Evolutionary conservation across 345 rosid genomes (phyloP).

Genomic region (Euphorbia lathyris): DNA sequence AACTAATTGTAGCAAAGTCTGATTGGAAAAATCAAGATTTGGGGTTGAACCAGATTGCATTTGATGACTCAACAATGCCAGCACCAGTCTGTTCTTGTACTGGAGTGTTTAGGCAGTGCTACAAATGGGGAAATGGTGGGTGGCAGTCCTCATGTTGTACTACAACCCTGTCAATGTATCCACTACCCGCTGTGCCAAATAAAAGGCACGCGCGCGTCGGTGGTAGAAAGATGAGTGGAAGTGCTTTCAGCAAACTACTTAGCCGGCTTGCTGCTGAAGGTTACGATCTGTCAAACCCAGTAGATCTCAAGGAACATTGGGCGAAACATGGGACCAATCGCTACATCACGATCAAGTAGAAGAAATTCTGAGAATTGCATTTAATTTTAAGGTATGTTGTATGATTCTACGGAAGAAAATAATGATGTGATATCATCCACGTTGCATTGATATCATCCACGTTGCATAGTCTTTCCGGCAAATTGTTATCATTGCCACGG

Average conservation of each 20-base stretch:
- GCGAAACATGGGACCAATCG: constrained; percentile 37
- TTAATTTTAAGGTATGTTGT: constrained; percentile 10
- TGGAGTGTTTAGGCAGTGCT: constrained; percentile 81
- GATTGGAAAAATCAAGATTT: constrained; percentile 87
- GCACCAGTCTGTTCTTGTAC: constrained; percentile 96
- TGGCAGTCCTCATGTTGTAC: constrained; percentile 99
- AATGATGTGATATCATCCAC: constrained; percentile 8
- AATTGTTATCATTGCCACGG: constrained; percentile 2
- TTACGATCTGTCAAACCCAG: constrained; percentile 30
- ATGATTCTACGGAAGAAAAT: constrained; percentile 17
- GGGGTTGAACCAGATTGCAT: constrained; percentile 88
- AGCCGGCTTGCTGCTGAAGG: constrained; percentile 68
- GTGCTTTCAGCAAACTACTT: constrained; percentile 94
- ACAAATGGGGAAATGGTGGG: constrained; percentile 99
- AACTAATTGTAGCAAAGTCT: constrained; percentile 47
- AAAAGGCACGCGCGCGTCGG: constrained; percentile 90
- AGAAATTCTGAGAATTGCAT: constrained; percentile 1
- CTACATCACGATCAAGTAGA: constrained; percentile 34
- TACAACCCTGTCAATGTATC: constrained; percentile 76
- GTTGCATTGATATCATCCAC: background rate
- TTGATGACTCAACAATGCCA: constrained; percentile 86
- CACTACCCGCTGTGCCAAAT: constrained; percentile 83
- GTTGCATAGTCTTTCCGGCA: background rate
- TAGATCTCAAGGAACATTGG: constrained; percentile 36
- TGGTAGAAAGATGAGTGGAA: constrained; percentile 96